A percentile compares a stretch with the other conserved stretches of the same genome.
Evolutionary conservation across 768 basidiomycete genomes (phyloP).

Genomic region (Macrolepiota dolichaula): DNA sequence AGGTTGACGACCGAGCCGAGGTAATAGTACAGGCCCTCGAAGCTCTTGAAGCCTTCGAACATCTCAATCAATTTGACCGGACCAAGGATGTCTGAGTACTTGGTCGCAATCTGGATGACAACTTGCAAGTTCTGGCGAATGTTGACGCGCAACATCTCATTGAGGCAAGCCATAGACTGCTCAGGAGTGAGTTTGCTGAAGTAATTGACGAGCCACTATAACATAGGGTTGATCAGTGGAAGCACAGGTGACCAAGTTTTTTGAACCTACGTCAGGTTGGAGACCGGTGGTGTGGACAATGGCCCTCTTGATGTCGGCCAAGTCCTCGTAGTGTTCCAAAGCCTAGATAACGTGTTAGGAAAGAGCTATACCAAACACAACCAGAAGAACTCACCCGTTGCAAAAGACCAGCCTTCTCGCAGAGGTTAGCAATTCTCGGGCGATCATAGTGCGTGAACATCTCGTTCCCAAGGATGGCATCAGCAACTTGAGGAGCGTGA

Average conservation of each 20-base stretch:
- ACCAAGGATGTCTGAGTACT: slow-evolving; percentile 97
- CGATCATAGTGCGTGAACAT: slow-evolving; percentile 98
- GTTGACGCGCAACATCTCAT: slow-evolving; percentile 96
- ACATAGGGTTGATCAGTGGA: neutral
- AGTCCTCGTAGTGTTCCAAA: slow-evolving; percentile 95
- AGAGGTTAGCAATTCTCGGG: slow-evolving; percentile 94
- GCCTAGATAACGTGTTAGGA: slow-evolving; percentile 51
- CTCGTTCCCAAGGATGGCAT: slow-evolving; percentile 97
- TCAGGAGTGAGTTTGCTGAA: slow-evolving; percentile 97
- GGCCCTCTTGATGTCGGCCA: slow-evolving; percentile 98
- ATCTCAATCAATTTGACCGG: slow-evolving; percentile 97
- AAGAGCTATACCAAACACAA: neutral
- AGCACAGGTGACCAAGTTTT: neutral
- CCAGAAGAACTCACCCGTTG: slow-evolving; percentile 64
- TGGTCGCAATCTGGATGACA: slow-evolving; percentile 96
- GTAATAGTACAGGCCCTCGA: slow-evolving; percentile 98
- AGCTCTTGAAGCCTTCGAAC: slow-evolving; percentile 97
- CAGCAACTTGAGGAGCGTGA: slow-evolving; percentile 97
- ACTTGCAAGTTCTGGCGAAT: slow-evolving; percentile 97
- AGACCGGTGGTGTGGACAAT: slow-evolving; percentile 89
- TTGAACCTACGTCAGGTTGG: slow-evolving; percentile 66
- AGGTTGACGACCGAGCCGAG: slow-evolving; percentile 97
- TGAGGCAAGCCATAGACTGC: slow-evolving; percentile 92
- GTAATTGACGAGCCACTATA: slow-evolving; percentile 92
- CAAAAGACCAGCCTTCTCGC: slow-evolving; percentile 95